These are phyloP conservation scores for Climacium dendroides DNA, from an alignment of 225 moss, liverwort and hornwort genomes.

Conservation along the genomic window DNA sequence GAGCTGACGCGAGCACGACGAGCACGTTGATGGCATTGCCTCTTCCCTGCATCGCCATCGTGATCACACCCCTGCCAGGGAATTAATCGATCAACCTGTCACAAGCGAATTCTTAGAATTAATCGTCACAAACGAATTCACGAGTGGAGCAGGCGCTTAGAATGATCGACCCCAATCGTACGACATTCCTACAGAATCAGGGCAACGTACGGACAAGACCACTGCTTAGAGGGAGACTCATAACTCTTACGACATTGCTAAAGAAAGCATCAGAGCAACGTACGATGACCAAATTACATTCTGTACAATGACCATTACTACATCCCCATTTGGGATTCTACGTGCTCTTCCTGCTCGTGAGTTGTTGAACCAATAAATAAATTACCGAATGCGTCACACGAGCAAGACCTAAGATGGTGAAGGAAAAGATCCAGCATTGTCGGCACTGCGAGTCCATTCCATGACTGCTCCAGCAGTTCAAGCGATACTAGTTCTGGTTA, in stretches of 20 bases:
- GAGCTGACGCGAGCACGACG: not conserved
- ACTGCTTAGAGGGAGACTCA: not conserved
- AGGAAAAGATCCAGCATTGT: not conserved
- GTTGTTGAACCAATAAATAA: not conserved
- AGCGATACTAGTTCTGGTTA: not conserved
- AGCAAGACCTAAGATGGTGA: not conserved
- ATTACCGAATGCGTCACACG: not conserved
- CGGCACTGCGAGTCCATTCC: not conserved
- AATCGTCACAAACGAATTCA: not conserved
- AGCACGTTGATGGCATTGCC: not conserved
- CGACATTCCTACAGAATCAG: not conserved
- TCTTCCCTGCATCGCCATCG: conserved; percentile 25
- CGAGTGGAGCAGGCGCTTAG: not conserved
- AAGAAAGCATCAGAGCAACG: not conserved
- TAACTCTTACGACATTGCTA: not conserved
- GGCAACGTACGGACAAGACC: not conserved
- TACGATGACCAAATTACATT: too few relatives aligned
- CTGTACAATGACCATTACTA: not conserved
- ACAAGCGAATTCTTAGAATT: not conserved
- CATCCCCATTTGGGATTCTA: not conserved
- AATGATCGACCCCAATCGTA: not conserved
- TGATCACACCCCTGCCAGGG: not conserved
- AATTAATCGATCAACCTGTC: not conserved
- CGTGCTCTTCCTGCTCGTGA: not conserved
- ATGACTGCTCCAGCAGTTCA: not conserved